Evolutionary conservation across 257 asterid species (phyloP), one percentile per base, ranked within the genome.

Genomic region (Voacanga thouarsii): DNA sequence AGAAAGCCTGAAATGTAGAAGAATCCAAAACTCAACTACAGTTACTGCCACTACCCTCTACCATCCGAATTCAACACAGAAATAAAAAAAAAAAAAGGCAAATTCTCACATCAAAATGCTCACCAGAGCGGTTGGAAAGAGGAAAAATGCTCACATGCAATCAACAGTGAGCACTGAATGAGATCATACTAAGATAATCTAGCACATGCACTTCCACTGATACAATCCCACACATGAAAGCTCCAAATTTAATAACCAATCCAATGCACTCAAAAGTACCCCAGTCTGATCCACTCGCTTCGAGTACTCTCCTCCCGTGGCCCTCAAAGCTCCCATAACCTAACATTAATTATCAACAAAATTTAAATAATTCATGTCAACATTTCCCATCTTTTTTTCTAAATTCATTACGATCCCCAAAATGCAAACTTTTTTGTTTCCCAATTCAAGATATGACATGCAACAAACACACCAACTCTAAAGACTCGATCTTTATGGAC

Each of bases 261-360:
- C 50, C 28, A 15, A 72, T 41, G 69, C n/a, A 77, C 30, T 45
- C 49, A 60, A 59, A 33, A 19, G 47, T 86, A 93, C 98, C 96
- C 88, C 84, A 26, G 97, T 94, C 81, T 93, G 93, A 43, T 93
- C 96, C 75, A 60, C 59, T 63, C 97, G 92, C 81, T 93, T 96
- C 1, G 98, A 94, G 79, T 89, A 89, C 76, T 91, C 94, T 19
- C 89, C 91, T 74, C 91, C 93, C 50, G 84, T 78, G 23, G 89
- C 86, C 85, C 94, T 82, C 82, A 90, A 84, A 79, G 88, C 87
- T 84, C 96, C 90, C 87, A 87, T 80, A 66, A 90, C 92, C 97
- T 93, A 76, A 45, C 75, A 74, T 78, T 80, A 78, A 74, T 75
- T 50, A 75, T 59, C 77, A 70, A 79, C 41, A 56, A 45, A 64